Percentiles rank a stretch among this genome's conserved stretches.
Evolutionary conservation across 1,284 basidiomycete species (phyloP).

Genomic region (Fomitopsis pinicola): DNA sequence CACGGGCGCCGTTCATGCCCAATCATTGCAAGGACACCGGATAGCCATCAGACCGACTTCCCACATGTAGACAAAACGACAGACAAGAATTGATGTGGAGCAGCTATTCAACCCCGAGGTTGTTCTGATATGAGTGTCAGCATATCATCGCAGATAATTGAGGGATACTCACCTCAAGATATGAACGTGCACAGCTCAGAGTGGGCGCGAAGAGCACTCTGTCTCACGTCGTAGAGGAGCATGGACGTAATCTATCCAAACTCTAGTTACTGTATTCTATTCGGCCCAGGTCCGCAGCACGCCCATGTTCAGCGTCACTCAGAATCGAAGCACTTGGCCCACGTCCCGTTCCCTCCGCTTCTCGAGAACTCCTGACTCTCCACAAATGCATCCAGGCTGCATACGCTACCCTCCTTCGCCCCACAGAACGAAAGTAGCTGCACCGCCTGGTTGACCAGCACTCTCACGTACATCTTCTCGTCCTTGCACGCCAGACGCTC

Average conservation of each 20-base stretch:
- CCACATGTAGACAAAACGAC: too few relatives aligned
- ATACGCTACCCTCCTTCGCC: slow-evolving; percentile 49
- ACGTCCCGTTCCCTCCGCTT: slow-evolving; percentile 63
- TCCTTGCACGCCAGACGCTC: slow-evolving; percentile 50
- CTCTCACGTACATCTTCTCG: slow-evolving; percentile 42
- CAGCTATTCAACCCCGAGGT: too few relatives aligned
- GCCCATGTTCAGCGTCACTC: neutral
- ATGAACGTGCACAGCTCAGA: too few relatives aligned
- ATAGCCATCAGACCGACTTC: too few relatives aligned
- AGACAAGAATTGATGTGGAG: too few relatives aligned
- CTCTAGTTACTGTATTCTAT: neutral
- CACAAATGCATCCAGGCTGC: slow-evolving; percentile 63
- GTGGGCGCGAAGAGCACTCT: too few relatives aligned
- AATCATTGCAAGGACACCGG: neutral
- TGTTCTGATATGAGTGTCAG: too few relatives aligned
- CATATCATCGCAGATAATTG: too few relatives aligned
- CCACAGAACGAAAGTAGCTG: slow-evolving; percentile 63
- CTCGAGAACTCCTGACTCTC: slow-evolving; percentile 66
- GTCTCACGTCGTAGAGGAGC: too few relatives aligned
- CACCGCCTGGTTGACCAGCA: slow-evolving; percentile 64
- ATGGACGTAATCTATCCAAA: neutral
- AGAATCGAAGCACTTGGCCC: slow-evolving; percentile 45
- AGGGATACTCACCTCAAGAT: too few relatives aligned
- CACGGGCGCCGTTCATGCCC: neutral
- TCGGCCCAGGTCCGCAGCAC: neutral